Evolutionary conservation across 1,284 basidiomycete genomes (phyloP), one percentile per base, ranked within the genome.

Genomic region (Athelia sp.): DNA sequence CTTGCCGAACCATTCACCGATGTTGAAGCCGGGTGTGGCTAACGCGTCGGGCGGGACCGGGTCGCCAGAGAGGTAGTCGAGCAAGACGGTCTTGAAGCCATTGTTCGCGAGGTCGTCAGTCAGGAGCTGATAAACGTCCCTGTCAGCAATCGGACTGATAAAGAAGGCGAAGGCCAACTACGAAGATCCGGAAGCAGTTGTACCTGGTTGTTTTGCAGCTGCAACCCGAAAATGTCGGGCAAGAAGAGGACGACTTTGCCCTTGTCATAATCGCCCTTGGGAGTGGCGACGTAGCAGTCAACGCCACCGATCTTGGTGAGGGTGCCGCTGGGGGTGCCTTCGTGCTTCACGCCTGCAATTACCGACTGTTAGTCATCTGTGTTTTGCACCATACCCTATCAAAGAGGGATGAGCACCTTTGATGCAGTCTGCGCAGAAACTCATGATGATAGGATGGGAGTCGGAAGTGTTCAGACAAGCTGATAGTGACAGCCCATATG

Each of bases 31-130:
- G 10, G 38, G 35, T n/a, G 6, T 6, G 8, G 6, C 15, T 4
- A 40, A 44, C 8, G 24, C 48, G 47, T 50, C 26, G 29, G 26
- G 36, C 21, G n/a, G 14, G 23, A 31, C 18, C 10, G 32, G 23
- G 18, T 34, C 29, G 17, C 13, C 17, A 9, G 23, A 4, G 45
- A 19, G 21, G 24, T 18, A 31, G 17, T 22, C 24, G 4, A 17
- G 47, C 6, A 44, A 23, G 15, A n/a, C 17, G 43, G 18, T 70
- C 56, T 73, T 71, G 63, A 72, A 75, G 24, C 78, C 78, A 56
- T 76, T 73, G 34, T 66, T 68, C n/a, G 79, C 79, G 59, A 73
- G 81, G 56, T 74, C 74, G 57, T 81, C 79, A 17, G 71, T 75
- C 46, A 72, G 59, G n/a, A 72, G 62, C 69, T 71, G 52, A n/a